These are phyloP conservation scores for Aspergillus nomiae DNA, from an alignment of 2,329 filamentous ascomycete species.

Conservation along the genomic window DNA sequence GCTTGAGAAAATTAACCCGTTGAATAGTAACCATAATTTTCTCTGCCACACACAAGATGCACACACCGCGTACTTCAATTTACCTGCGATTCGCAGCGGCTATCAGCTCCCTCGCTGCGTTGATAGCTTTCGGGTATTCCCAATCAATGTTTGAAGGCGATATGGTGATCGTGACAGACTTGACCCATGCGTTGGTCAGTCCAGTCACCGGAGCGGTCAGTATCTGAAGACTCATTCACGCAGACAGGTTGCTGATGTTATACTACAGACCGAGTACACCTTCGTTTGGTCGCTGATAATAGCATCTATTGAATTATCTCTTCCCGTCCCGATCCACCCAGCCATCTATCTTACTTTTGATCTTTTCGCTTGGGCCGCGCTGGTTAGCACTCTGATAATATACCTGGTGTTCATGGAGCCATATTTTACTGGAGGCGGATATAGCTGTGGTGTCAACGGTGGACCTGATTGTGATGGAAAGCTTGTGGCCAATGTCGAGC, in stretches of 20 bases:
- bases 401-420: constrained; percentile 4
- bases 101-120: constrained; percentile 8
- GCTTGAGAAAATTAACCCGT: neutral
- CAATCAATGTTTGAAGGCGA: constrained; percentile 3
- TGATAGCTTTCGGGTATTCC: constrained; percentile 10
- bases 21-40: neutral
- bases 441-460: constrained; percentile 1
- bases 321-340: constrained; percentile 8
- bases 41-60: neutral
- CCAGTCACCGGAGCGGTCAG: constrained; percentile 12
- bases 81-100: constrained; percentile 5
- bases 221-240: neutral
- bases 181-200: constrained; percentile 5
- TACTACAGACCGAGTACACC: constrained; percentile 6
- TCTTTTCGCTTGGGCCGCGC: constrained; percentile 5
- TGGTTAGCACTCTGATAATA: neutral
- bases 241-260: neutral
- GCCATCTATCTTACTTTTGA: constrained; percentile 15
- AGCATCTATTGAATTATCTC: constrained; percentile 7
- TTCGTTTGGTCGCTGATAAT: constrained; percentile 13
- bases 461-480: constrained; percentile 8
- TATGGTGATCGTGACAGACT: neutral
- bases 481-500: constrained; percentile 7
- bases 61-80: neutral
- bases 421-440: constrained; percentile 8